Evolutionary conservation across 2,329 filamentous ascomycete species (phyloP).

Genomic region (Zymoseptoria tritici): DNA sequence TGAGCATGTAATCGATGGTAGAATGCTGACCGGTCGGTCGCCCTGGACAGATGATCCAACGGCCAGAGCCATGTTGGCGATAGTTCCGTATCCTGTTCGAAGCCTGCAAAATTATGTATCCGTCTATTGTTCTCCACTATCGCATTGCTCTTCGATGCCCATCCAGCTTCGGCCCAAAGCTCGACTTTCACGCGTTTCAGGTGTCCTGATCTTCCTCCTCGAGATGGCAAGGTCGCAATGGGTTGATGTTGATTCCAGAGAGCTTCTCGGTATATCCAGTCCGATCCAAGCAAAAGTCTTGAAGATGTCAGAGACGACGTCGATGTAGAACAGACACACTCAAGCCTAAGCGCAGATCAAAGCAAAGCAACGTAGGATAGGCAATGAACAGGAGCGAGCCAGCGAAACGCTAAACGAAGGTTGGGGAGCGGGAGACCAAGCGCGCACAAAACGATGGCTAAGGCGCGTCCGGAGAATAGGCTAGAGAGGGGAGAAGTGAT

Average conservation of each 20-base stretch:
- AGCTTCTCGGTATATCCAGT: background rate
- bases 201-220: background rate
- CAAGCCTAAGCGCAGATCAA: background rate
- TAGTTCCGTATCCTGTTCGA: background rate
- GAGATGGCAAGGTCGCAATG: background rate
- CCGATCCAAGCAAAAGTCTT: background rate
- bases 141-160: background rate
- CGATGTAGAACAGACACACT: background rate
- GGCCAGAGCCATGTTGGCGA: conserved; percentile 23
- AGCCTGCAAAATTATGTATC: background rate
- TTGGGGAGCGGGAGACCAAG: background rate
- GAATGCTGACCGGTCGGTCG: conserved; percentile 58
- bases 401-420: background rate
- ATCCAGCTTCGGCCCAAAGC: background rate
- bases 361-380: background rate
- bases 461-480: background rate
- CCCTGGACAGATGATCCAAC: conserved; percentile 20
- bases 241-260: background rate
- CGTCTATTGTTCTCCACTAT: background rate
- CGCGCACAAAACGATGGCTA: background rate
- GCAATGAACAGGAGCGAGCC: background rate
- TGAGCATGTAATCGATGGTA: conserved; percentile 84
- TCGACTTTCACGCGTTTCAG: background rate
- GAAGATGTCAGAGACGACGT: background rate
- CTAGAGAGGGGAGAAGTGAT: background rate